Base-by-base conservation (phyloP, 2,329 filamentous ascomycete genomes). In the Scedosporium boydii region DNA sequence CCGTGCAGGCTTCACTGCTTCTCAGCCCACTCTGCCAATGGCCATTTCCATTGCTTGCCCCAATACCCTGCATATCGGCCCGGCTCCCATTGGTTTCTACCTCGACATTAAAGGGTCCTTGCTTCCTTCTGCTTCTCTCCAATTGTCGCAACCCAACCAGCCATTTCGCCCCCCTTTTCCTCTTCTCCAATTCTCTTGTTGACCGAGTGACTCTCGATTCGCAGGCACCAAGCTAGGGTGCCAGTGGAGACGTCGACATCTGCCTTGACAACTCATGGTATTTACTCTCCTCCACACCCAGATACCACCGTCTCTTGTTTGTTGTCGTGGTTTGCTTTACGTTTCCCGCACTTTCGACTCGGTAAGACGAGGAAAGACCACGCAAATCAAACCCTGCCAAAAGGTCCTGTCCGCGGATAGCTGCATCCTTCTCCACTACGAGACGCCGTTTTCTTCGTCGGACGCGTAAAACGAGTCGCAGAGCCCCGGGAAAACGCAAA, bases 251-350 rank as follows among this genome's bases (percentile, higher is more conserved):
- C 34, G 34, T 21, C n/a, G 44, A 48, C 44, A 21, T 23, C 51
- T 55, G 51, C 51, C 51, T 29, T 23, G 55, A 58, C 34, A 16
- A 23, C 18, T 38, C 27, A 38, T 58, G 27, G 12, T 58, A 58
- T 48, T 61, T 55, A 23, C 51, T 51, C 27, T 29, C 29, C 48
- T 18, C n/a, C 59, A 34, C 23, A 56, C 27, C 48, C 59, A 53
- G 10, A 27, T 16, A 18, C 44, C 21, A n/a, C 44, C 34, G 42
- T 23, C 29, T 53, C 41, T 23, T 26, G 59, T 46, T 38, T 51
- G 59, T 26, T 60, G 58, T 60, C 59, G 59, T 60, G 59, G 44
- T 29, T 53, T 53, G 59, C 51, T 53, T 60, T 48, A 26, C 29
- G 46, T 29, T 53, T 34, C 18, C 26, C 41, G 58, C 58, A 59